These are phyloP conservation scores for Eremomyces bilateralis DNA, from an alignment of 495 filamentous ascomycete species.

Conservation along the genomic window DNA sequence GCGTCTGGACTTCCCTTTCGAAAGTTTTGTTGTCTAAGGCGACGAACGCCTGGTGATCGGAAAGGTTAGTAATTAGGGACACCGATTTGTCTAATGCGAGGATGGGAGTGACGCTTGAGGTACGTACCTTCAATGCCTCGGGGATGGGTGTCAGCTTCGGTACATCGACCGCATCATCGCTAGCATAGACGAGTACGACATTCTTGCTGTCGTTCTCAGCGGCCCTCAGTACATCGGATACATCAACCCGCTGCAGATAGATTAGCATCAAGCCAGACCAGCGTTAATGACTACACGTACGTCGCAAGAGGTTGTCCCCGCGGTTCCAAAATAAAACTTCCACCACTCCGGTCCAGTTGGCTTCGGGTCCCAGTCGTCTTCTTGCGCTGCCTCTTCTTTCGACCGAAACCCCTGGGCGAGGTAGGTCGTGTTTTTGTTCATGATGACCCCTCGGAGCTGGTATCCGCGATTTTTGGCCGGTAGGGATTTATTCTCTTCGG, in stretches of 20 bases:
- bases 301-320: too few species aligned
- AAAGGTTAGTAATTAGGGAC: not conserved
- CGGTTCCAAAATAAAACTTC: not conserved
- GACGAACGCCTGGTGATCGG: not conserved
- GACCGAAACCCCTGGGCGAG: not conserved
- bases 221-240: slow-evolving; percentile 5
- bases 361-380: not conserved
- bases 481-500: too few species aligned
- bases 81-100: slow-evolving; percentile 9
- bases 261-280: too few species aligned
- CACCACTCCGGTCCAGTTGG: too few species aligned
- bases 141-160: too few species aligned
- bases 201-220: slow-evolving; percentile 6
- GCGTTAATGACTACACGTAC: too few species aligned
- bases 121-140: not conserved
- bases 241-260: slow-evolving; percentile 1
- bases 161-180: slow-evolving; percentile 7
- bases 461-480: too few species aligned
- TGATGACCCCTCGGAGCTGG: too few species aligned
- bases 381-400: not conserved
- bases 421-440: too few species aligned
- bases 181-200: slow-evolving; percentile 12
- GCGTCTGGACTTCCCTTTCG: not conserved
- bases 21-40: not conserved
- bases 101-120: too few species aligned